Base-by-base conservation (phyloP, 768 basidiomycete species). In the Clitopilus passeckerianus region DNA sequence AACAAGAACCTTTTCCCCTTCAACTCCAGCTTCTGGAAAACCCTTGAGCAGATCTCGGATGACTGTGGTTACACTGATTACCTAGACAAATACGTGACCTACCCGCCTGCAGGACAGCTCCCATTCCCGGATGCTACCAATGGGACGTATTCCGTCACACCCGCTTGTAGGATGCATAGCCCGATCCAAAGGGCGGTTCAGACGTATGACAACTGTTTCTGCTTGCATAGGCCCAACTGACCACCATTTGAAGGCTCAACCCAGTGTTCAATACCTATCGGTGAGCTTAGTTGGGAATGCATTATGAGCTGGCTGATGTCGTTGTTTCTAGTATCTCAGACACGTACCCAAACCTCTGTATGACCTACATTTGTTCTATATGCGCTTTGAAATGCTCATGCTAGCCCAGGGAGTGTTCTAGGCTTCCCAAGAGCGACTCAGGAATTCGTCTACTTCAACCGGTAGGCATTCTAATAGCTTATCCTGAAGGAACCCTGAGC, bases 381-480 rank as follows among this genome's bases (percentile, higher is more conserved):
- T 30, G n/a, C 18, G 1, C 15, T 6, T 18, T 53, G 27, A 23
- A 56, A 53, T 37, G 3, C 44, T 5, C 9, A 46, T 14, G 22
- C 50, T 30, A 33, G 1, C 56, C 20, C 46, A 80, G 80, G 80
- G 80, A 80, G 79, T 59, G 86, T 89, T 22, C 79, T 89, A 18
- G 88, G 88, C 7, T 88, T 86, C 76, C 87, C 87, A n/a, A 77
- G 81, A 14, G 76, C 79, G 6, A 83, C 80, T 1, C 81, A 83
- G 65, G 69, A 83, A 61, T 84, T 83, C 61, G 71, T 83, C 33
- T 83, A 83, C 65, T 83, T 83, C 70, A 83, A 83, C 57, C 68
- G 80, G 77, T 77, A 58, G 20, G n/a, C 16, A 6, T 52, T 41
- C 37, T 41, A 12, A 15, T 41, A n/a, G 27, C 27, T 30, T 30